Base-by-base conservation (phyloP, 805 yeast species). In the Zygoascus flipseniorum region DNA sequence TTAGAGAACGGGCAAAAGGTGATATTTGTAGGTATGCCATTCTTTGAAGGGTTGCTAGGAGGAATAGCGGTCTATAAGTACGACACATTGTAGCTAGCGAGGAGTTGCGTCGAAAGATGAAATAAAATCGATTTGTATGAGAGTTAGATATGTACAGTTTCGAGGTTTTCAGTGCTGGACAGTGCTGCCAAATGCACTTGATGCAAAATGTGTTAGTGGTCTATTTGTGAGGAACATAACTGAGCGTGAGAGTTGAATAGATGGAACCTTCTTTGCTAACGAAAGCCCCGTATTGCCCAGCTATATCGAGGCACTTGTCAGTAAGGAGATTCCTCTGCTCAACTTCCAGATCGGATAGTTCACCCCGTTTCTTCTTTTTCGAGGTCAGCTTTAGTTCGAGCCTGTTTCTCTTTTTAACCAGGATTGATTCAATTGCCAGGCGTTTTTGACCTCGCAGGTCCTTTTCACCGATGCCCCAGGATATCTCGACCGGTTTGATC, bases 401-500 rank as follows among this genome's bases (percentile, higher is more conserved):
- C 35, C 53, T 55, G 52, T 66, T 61, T 11, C 71, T 70, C 8
- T 65, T 57, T 20, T 52, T 26, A 13, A 16, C n/a, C 14, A 68
- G 57, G 5, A 66, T 60, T 0, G 69, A 64, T 43, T 63, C 63
- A 9, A 68, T 61, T 31, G 69, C 69, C 28, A 53, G 57, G 23
- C 58, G 51, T 47, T 68, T 68, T 53, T 66, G 71, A 8, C 64
- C 60, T 16, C 58, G 58, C 1, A 68, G 57, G 52, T 68, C 72
- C 45, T 62, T 55, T 14, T 52, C 54, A 8, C 67, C 65, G 31
- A 68, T 67, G 9, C 58, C 57, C 72, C 72, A 68, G 4, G 69
- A 62, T 1, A 68, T 50, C 1, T 60, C 58, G 1, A 66, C 57
- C 14, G 51, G 52, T 20, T 66, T 67, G 19, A 32, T 48, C 9